These are phyloP conservation scores for Entophlyctis luteolus DNA, from an alignment of 192 early-diverging fungal genomes.

Conservation along the genomic window DNA sequence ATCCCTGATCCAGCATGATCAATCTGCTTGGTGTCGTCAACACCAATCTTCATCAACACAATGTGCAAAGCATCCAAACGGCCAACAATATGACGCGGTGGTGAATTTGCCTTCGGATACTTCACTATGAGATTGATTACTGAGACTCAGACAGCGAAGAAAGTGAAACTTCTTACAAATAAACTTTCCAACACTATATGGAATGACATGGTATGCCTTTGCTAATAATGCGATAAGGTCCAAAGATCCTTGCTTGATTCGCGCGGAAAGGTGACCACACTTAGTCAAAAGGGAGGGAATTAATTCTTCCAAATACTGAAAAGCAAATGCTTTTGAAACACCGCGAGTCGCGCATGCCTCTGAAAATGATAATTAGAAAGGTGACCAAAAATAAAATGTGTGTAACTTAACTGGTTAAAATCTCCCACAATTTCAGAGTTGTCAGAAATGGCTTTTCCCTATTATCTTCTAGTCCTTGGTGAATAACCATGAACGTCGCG, in stretches of 20 bases:
- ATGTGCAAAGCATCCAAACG: slow-evolving; percentile 51
- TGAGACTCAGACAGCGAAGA: no score
- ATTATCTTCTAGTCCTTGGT: slow-evolving; percentile 47
- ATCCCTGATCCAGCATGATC: slow-evolving; percentile 30
- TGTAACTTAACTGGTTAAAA: slow-evolving; percentile 46
- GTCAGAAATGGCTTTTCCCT: slow-evolving; percentile 50
- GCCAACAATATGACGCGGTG: slow-evolving; percentile 49
- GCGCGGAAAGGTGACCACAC: slow-evolving; percentile 54
- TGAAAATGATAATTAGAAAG: slow-evolving; percentile 9
- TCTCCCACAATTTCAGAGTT: slow-evolving; percentile 48
- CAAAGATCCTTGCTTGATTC: slow-evolving; percentile 45
- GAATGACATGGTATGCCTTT: slow-evolving; percentile 45
- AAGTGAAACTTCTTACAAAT: no score
- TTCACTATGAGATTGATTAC: slow-evolving; percentile 51
- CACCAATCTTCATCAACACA: slow-evolving; percentile 45
- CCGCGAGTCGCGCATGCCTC: slow-evolving; percentile 48
- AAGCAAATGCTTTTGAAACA: slow-evolving; percentile 41
- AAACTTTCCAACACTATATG: slow-evolving; percentile 39
- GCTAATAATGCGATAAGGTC: slow-evolving; percentile 50
- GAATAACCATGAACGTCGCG: slow-evolving; percentile 50
- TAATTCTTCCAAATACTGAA: slow-evolving; percentile 45
- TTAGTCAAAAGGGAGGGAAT: slow-evolving; percentile 50
- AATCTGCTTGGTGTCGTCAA: slow-evolving; percentile 28
- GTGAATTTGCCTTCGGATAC: slow-evolving; percentile 38
- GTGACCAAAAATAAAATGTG: slow-evolving; percentile 8